Base-by-base conservation (phyloP, 305 asterid species). In the Coffea humblotiana region DNA sequence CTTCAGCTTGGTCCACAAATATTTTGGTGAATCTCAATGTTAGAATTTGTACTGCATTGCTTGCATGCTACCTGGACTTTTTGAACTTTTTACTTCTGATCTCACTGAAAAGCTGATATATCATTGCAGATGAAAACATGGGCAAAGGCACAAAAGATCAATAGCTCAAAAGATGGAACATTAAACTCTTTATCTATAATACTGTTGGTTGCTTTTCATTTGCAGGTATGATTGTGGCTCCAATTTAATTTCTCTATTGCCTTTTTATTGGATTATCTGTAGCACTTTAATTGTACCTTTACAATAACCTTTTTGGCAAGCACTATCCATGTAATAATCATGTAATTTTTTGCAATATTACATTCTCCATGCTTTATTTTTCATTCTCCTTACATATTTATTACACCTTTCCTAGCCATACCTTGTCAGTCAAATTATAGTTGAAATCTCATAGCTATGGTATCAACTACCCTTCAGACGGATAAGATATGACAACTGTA, bases 141-240 rank as follows among this genome's bases (percentile, higher is more conserved):
- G 99, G 99, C 98, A 45, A 95, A 90, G 85, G 95, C 96, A 47
- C 91, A 95, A 74, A 86, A 90, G 77, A 92, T 95, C 82, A 95
- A 95, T 85, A 91, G 97, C 85, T 93, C 99, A 76, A 95, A 87
- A 85, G 95, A 93, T 83, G 89, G 87, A 83, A 95, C 98, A 58
- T 86, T 95, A 87, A 95, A 95, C 83, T 95, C 99, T 82, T 91
- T 95, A 73, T 95, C 99, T 77, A 86, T 95, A 79, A 90, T 94
- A 77, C 91, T 90, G 56, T 86, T 95, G 91, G 97, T 90, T 67
- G 97, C 99, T 82, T 95, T 94, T 84, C 99, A 95, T 90, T 87
- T 95, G 88, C 98, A 95, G 98, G 99, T 95, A 90, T 81, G 75
- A 60, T 74, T 80, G 79, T 68, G 78, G 16, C 49, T 70, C 49